Evolutionary conservation across 2,329 filamentous ascomycete species (phyloP).

Genomic region (Fusarium mundagurra): DNA sequence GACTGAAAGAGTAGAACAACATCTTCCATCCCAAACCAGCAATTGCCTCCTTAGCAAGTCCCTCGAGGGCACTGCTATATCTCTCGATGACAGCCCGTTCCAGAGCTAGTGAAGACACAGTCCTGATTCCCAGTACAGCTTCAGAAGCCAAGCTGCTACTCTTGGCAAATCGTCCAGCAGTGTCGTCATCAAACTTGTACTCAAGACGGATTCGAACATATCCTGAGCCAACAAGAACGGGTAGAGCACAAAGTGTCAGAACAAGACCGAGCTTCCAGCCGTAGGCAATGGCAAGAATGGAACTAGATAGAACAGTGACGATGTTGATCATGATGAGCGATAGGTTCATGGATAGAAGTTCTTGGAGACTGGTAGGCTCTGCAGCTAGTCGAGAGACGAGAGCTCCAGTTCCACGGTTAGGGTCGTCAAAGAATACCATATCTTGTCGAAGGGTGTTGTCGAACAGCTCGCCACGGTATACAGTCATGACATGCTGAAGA

Average conservation of each 20-base stretch:
- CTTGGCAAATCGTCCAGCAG: slow-evolving; percentile 54
- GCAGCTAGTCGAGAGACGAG: slow-evolving; percentile 51
- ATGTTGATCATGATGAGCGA: slow-evolving; percentile 58
- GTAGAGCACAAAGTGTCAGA: slow-evolving; percentile 56
- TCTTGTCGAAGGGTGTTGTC: slow-evolving; percentile 64
- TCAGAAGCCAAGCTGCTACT: slow-evolving; percentile 62
- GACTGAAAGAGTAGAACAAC: slow-evolving; percentile 53
- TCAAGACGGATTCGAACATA: slow-evolving; percentile 61
- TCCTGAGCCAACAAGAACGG: slow-evolving; percentile 56
- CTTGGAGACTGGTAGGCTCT: slow-evolving; percentile 59
- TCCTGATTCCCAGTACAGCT: slow-evolving; percentile 59
- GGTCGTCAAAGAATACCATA: slow-evolving; percentile 57
- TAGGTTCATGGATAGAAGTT: slow-evolving; percentile 61
- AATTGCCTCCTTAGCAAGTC: slow-evolving; percentile 46
- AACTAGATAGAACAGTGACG: slow-evolving; percentile 57
- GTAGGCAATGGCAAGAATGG: slow-evolving; percentile 56
- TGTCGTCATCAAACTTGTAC: slow-evolving; percentile 56
- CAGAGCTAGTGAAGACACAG: slow-evolving; percentile 59
- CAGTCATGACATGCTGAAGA: slow-evolving; percentile 44
- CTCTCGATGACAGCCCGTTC: slow-evolving; percentile 54
- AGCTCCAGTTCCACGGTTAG: slow-evolving; percentile 51
- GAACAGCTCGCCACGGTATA: slow-evolving; percentile 55
- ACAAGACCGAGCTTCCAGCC: slow-evolving; percentile 63
- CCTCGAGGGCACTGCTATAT: slow-evolving; percentile 47
- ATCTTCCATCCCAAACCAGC: slow-evolving; percentile 50